phyloP scores from a whole-genome alignment of 108 stramenopile species.

The Schizochytrium sp. region DNA sequence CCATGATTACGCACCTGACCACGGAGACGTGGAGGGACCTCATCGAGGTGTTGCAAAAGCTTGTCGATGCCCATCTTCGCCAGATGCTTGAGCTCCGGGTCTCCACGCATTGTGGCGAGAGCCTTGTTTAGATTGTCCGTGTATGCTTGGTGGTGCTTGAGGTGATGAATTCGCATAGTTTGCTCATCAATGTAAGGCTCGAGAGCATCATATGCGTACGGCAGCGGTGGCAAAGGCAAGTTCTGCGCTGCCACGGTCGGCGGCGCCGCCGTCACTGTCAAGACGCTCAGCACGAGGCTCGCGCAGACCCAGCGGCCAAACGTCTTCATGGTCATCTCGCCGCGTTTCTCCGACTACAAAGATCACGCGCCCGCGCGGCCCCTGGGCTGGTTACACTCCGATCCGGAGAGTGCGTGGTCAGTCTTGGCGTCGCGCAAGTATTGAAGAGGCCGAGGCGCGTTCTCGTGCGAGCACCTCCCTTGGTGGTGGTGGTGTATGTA shows the following conservation, averaged over 20 bases:
- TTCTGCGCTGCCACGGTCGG: not conserved
- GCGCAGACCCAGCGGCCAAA: not conserved
- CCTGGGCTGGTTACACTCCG: too few relatives aligned
- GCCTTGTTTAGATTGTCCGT: constrained; percentile 32
- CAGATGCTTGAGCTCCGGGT: constrained; percentile 36
- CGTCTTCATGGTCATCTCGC: not conserved
- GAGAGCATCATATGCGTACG: constrained; percentile 40
- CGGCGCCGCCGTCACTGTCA: not conserved
- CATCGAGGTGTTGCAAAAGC: constrained; percentile 38
- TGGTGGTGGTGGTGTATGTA: too few relatives aligned
- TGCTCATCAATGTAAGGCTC: constrained; percentile 45
- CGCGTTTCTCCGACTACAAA: too few relatives aligned
- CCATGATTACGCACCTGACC: constrained; percentile 28
- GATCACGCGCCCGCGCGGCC: too few relatives aligned
- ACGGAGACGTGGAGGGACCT: constrained; percentile 31
- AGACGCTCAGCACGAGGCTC: not conserved
- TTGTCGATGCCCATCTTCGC: constrained; percentile 46
- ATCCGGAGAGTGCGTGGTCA: too few relatives aligned
- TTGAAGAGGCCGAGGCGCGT: too few relatives aligned
- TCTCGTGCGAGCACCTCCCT: too few relatives aligned
- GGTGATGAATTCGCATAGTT: constrained; percentile 31
- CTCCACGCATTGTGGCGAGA: constrained; percentile 37
- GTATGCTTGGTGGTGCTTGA: constrained; percentile 22
- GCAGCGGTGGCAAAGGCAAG: constrained; percentile 34
- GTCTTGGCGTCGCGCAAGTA: too few relatives aligned